These are phyloP conservation scores for Sporobolomyces phaffii DNA, from an alignment of 768 basidiomycete species.

Conservation along the genomic window DNA sequence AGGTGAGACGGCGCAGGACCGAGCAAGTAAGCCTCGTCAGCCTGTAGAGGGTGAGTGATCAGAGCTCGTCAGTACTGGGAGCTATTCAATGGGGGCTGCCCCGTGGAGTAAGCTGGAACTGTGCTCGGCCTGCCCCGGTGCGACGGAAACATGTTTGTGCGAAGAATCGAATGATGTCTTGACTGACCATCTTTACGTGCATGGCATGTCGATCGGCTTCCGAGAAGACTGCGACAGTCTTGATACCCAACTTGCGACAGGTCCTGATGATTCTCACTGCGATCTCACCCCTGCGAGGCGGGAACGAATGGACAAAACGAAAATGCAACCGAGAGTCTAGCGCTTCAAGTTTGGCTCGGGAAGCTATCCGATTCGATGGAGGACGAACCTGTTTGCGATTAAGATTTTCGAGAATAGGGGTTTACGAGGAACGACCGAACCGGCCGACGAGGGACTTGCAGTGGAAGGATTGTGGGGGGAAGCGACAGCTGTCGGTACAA, in stretches of 20 bases:
- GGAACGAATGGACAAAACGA: neutral
- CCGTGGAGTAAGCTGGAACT: no score
- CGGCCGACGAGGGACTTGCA: neutral
- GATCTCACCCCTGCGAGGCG: conserved; percentile 70
- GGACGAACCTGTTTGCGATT: conserved; percentile 72
- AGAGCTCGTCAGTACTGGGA: neutral
- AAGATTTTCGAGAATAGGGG: conserved; percentile 75
- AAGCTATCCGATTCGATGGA: no score
- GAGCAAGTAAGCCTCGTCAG: conserved; percentile 86
- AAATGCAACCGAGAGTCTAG: no score
- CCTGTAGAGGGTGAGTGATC: conserved; percentile 47
- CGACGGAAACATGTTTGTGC: no score
- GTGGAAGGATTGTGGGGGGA: neutral
- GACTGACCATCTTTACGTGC: conserved; percentile 68
- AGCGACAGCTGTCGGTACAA: neutral
- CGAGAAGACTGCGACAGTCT: conserved; percentile 85
- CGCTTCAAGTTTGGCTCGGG: neutral
- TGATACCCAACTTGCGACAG: conserved; percentile 76
- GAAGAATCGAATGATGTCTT: no score
- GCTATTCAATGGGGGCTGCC: no score
- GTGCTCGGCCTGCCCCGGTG: no score
- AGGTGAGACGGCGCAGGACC: conserved; percentile 83
- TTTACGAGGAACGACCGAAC: conserved; percentile 21
- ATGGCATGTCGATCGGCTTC: conserved; percentile 74
- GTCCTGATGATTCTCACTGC: conserved; percentile 92